Evolutionary conservation across 2,329 filamentous ascomycete species (phyloP), one percentile per base, ranked within the genome.

Genomic region (Thielaviopsis punctulata): DNA sequence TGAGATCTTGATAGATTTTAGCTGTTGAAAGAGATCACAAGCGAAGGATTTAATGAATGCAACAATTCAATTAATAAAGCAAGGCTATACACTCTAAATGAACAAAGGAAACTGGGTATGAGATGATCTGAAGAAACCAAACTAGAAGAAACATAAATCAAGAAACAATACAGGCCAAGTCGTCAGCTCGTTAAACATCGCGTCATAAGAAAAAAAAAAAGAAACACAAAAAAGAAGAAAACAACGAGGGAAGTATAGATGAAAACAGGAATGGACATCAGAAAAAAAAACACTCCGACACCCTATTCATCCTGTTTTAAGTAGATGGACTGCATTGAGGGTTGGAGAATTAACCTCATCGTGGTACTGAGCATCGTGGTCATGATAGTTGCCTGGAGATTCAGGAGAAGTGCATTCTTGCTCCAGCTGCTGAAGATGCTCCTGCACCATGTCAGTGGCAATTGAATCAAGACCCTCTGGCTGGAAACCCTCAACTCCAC

Each of bases 391-490:
- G 9, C 13, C 23, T 10, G 45, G 24, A 18, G 50, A 48, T 12
- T 66, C 57, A n/a, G 36, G 36, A n/a, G 36, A 41, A 7, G 15
- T 15, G 6, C n/a, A 41, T 2, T 41, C 36, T 18, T 18, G n/a
- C 36, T 41, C 36, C 36, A 63, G 60, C 51, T 67, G 67, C 25
- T 65, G 64, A 12, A 75, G 59, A 2, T 69, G 67, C 55, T 69
- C 71, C 50, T 69, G 67, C 43, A 76, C 72, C 22, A 66, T 68
- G 59, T 71, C 73, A 56, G 66, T 70, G 53, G 76, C 65, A 0
- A 69, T 72, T 0, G 75, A 73, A 57, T 77, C 75, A 48, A 77
- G 64, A 4, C 71, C 60, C 44, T 67, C 66, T 55, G 65, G 72
- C 55, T 62, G 60, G 33, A 66, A 65, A 25, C 62, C 59, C n/a